A percentile compares a stretch with the other conserved stretches of the same genome.
Conservation (phyloP, 2,329 filamentous ascomycete species). For the Stagonosporopsis rhizophila region DNA sequence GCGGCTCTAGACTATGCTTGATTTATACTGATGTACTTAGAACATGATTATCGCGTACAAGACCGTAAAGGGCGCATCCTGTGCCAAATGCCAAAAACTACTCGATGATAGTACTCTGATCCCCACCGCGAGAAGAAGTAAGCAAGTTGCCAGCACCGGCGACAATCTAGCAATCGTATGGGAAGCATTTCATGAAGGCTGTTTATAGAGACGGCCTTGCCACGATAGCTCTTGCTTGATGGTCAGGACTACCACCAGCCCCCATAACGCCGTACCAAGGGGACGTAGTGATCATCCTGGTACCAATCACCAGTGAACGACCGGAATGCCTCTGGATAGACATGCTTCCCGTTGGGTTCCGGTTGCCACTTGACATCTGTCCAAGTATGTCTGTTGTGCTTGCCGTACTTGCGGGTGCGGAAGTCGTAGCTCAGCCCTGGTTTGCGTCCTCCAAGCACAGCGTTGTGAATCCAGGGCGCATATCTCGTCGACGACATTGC, state of each 20-base stretch:
- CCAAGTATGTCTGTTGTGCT: slow-evolving; percentile 36
- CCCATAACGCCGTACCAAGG: slow-evolving; percentile 1
- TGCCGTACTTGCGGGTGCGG: slow-evolving; percentile 42
- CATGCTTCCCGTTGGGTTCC: slow-evolving; percentile 28
- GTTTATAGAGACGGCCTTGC: slow-evolving; percentile 24
- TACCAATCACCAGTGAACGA: slow-evolving; percentile 38
- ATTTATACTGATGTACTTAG: slow-evolving; percentile 31
- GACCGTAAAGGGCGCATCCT: slow-evolving; percentile 36
- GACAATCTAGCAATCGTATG: slow-evolving; percentile 34
- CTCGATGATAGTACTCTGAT: slow-evolving; percentile 36
- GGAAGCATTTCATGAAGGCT: slow-evolving; percentile 49
- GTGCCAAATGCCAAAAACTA: slow-evolving; percentile 43
- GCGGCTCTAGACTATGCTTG: not conserved
- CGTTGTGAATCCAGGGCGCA: slow-evolving; percentile 26
- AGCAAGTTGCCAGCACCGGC: slow-evolving; percentile 24
- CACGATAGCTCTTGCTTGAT: not conserved
- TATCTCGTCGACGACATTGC: slow-evolving; percentile 23
- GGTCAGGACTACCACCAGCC: not conserved
- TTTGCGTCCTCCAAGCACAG: slow-evolving; percentile 24
- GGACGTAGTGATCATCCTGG: slow-evolving; percentile 28
- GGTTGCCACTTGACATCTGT: slow-evolving; percentile 43
- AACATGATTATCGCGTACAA: slow-evolving; percentile 52
- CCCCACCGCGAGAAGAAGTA: slow-evolving; percentile 44
- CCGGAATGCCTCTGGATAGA: slow-evolving; percentile 37
- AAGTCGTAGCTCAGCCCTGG: slow-evolving; percentile 46